Evolutionary conservation across 148 eudicot genomes (phyloP).

Genomic region (Vaccinium corymbosum): DNA sequence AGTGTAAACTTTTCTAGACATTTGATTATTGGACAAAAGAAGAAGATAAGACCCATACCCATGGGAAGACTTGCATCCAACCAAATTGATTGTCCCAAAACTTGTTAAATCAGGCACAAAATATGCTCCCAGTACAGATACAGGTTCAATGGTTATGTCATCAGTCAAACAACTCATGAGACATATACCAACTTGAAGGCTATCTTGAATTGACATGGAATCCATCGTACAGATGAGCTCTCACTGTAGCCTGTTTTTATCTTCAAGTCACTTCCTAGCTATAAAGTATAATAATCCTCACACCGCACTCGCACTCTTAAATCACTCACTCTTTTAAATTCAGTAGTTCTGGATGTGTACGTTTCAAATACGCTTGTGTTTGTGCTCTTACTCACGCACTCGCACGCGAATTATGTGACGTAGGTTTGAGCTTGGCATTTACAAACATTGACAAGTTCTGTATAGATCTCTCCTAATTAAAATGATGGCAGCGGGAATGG

Average conservation of each 20-base stretch:
- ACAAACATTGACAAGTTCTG: no score
- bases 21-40: neutral
- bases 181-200: neutral
- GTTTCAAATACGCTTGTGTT: no score
- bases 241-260: neutral
- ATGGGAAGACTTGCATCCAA: neutral
- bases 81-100: neutral
- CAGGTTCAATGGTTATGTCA: neutral
- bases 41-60: no score
- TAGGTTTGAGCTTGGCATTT: no score
- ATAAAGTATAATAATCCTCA: no score
- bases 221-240: neutral
- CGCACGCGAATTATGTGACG: no score
- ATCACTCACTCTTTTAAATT: no score
- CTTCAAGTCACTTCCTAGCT: neutral
- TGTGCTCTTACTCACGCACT: no score
- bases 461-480: no score
- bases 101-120: neutral
- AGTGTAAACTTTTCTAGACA: neutral
- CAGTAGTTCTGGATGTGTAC: no score
- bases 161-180: neutral
- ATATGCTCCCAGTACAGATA: neutral
- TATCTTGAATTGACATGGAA: neutral
- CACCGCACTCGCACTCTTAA: no score
- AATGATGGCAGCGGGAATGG: no score